Conservation (phyloP, 2,329 filamentous ascomycete genomes). For the Monosporascus sp. region DNA sequence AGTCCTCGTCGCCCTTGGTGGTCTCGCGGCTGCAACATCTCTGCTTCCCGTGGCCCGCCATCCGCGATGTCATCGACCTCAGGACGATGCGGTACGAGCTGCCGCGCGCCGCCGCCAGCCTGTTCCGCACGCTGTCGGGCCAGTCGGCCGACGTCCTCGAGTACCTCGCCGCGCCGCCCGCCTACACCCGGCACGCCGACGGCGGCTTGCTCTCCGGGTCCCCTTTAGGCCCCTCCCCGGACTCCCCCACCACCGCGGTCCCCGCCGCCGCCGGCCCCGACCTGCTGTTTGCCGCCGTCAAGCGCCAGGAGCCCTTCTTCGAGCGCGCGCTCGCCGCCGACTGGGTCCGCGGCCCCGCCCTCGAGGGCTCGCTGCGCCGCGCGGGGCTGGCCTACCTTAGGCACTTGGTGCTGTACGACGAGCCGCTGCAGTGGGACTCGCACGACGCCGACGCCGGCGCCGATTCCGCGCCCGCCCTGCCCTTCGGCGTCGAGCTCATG, state of each 20-base stretch:
- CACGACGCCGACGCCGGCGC: background rate
- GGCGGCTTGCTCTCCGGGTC: background rate
- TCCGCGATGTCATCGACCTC: slow-evolving; percentile 4
- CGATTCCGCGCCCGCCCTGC: background rate
- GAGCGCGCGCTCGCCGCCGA: background rate
- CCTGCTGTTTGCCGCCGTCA: background rate
- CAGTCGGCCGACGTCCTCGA: slow-evolving; percentile 3
- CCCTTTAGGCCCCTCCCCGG: too few relatives aligned
- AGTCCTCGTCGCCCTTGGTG: background rate
- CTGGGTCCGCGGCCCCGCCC: background rate
- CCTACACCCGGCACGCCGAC: background rate
- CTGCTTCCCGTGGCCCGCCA: slow-evolving; percentile 6
- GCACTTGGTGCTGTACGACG: background rate
- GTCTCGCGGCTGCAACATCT: slow-evolving; percentile 2
- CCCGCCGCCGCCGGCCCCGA: too few relatives aligned
- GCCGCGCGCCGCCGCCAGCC: slow-evolving; percentile 2
- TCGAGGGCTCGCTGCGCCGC: background rate
- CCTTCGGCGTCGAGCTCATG: slow-evolving; percentile 3
- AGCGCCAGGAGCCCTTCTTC: background rate
- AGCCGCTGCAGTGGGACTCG: background rate
- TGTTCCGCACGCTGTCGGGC: slow-evolving; percentile 2
- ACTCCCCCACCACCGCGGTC: too few relatives aligned
- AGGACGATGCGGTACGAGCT: slow-evolving; percentile 1
- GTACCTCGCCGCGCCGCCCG: slow-evolving; percentile 5
- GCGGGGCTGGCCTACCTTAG: background rate